Conservation (phyloP, 164 flowering plant genomes). For the Chimonanthus praecox region DNA sequence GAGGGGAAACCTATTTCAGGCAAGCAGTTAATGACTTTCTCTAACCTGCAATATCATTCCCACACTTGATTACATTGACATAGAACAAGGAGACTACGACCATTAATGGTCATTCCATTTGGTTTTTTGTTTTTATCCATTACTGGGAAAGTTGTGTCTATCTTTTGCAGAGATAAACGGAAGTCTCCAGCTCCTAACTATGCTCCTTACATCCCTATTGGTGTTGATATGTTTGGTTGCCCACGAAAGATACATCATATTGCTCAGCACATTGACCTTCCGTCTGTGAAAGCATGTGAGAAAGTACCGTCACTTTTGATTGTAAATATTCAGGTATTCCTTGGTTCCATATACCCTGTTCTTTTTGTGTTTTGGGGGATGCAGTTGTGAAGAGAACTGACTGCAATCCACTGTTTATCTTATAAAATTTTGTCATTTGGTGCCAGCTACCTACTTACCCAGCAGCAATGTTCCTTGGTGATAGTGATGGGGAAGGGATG, state of each 20-base stretch:
- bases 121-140: background rate
- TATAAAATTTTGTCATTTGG: slow-evolving; percentile 4
- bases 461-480: slow-evolving; percentile 83
- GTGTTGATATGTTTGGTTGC: slow-evolving; percentile 78
- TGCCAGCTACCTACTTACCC: slow-evolving; percentile 87
- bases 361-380: background rate
- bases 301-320: slow-evolving; percentile 75
- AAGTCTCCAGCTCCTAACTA: slow-evolving; percentile 64
- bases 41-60: background rate
- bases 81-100: background rate
- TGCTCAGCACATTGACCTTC: slow-evolving; percentile 92
- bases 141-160: background rate
- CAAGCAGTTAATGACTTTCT: slow-evolving; percentile 19
- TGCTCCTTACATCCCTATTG: slow-evolving; percentile 75
- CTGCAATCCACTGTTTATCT: background rate
- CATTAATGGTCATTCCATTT: background rate
- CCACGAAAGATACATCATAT: slow-evolving; percentile 81
- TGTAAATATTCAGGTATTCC: slow-evolving; percentile 81
- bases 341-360: background rate
- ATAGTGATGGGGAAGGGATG: slow-evolving; percentile 89
- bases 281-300: slow-evolving; percentile 49
- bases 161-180: slow-evolving; percentile 64
- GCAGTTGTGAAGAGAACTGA: background rate
- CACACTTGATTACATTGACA: background rate
- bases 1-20: slow-evolving; percentile 84